A percentile compares a stretch with the other conserved stretches of the same genome.
Evolutionary conservation across 225 moss, liverwort and hornwort species (phyloP).

Genomic region (Pseudisothecium myosuroides): DNA sequence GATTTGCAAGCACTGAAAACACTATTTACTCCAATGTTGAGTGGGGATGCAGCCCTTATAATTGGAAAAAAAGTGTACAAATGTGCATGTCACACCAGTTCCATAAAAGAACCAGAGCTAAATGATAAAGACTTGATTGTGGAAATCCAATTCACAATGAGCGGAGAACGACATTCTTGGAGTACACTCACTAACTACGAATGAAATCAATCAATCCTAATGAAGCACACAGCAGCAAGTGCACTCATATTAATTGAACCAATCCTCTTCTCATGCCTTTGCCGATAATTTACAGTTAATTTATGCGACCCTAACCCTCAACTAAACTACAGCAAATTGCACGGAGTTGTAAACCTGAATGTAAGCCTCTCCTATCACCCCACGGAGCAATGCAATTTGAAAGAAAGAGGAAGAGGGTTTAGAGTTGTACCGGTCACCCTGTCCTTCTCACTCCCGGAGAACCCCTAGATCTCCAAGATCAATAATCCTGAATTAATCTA

Average conservation of each 20-base stretch:
- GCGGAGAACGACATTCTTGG: background rate
- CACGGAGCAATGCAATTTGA: background rate
- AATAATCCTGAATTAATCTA: background rate
- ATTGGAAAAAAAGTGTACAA: background rate
- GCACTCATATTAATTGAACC: background rate
- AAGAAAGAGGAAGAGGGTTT: background rate
- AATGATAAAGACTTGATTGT: background rate
- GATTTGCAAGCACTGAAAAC: background rate
- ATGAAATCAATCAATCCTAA: background rate
- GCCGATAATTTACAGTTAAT: constrained; percentile 20
- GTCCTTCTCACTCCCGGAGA: background rate
- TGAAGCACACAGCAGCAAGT: background rate
- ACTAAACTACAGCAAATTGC: background rate
- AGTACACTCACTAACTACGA: background rate
- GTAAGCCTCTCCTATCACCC: background rate
- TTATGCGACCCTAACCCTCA: background rate
- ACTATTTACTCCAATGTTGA: background rate
- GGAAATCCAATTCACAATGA: background rate
- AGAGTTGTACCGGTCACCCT: background rate
- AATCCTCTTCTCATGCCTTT: background rate
- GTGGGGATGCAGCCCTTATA: background rate
- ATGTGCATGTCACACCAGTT: background rate
- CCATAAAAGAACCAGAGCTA: background rate
- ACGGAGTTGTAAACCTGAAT: background rate
- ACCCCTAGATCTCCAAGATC: background rate